Percentiles rank a stretch among this genome's conserved stretches.
Conservation (phyloP, 1,139 yeast genomes). For the Blastobotrys illinoisensis region DNA sequence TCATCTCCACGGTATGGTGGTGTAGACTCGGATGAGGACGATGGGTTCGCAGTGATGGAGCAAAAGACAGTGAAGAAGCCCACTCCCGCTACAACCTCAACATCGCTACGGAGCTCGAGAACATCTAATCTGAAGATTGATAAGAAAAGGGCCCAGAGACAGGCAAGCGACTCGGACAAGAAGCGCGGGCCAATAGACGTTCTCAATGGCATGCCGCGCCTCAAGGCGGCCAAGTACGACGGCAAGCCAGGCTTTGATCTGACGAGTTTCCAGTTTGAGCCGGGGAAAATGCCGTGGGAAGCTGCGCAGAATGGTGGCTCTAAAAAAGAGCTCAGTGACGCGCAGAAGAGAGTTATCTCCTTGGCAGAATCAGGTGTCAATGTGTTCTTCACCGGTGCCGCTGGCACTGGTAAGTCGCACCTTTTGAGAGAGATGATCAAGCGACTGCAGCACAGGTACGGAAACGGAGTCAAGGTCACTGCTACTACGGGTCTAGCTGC, state of each 20-base stretch:
- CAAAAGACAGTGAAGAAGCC: background rate
- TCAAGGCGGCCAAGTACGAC: background rate
- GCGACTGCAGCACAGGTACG: background rate
- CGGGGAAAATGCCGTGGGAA: background rate
- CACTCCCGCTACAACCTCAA: background rate
- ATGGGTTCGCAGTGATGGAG: background rate
- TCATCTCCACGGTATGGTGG: background rate
- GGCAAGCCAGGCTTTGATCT: background rate
- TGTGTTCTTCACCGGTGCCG: conserved; percentile 86
- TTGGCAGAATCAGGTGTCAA: conserved; percentile 16
- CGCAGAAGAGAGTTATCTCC: conserved; percentile 14
- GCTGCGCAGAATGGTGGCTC: background rate
- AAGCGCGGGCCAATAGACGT: background rate
- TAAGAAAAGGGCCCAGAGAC: background rate
- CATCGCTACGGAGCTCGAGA: background rate
- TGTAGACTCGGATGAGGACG: background rate
- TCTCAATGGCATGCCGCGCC: background rate
- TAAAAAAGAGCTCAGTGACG: conserved; percentile 13
- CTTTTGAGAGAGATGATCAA: conserved; percentile 55
- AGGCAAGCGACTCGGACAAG: background rate
- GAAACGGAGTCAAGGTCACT: background rate
- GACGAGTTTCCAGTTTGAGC: background rate
- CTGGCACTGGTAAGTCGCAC: conserved; percentile 93
- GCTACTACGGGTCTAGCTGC: conserved; percentile 86
- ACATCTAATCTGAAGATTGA: background rate